phyloP scores from a whole-genome alignment of 306 rosid species.

The Vigna radiata region DNA sequence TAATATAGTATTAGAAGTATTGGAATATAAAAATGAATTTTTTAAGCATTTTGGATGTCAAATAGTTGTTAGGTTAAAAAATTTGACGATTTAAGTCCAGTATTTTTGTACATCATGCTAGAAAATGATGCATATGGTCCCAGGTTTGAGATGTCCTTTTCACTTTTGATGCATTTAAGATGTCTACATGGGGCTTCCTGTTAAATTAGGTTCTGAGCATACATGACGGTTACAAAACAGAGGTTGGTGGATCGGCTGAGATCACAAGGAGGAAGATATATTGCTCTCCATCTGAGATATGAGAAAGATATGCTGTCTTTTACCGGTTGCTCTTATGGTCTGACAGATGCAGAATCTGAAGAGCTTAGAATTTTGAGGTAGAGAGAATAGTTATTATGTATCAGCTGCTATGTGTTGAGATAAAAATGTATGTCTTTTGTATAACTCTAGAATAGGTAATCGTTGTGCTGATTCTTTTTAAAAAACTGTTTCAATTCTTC shows the following conservation, averaged over 20 bases:
- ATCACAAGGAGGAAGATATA: slow-evolving; percentile 79
- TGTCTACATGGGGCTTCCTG: slow-evolving; percentile 91
- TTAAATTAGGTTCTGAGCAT: slow-evolving; percentile 96
- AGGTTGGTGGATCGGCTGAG: slow-evolving; percentile 95
- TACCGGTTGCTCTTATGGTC: slow-evolving; percentile 89
- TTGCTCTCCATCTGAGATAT: slow-evolving; percentile 93
- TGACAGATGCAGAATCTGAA: slow-evolving; percentile 79
- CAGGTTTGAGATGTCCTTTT: slow-evolving; percentile 44
- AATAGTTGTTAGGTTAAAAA: slow-evolving; percentile 29
- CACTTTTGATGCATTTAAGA: slow-evolving; percentile 77
- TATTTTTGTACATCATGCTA: slow-evolving; percentile 41
- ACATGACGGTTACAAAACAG: slow-evolving; percentile 94
- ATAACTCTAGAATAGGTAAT: slow-evolving; percentile 6
- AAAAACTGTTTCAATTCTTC: slow-evolving; percentile 44
- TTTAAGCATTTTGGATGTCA: slow-evolving; percentile 32
- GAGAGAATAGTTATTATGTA: slow-evolving; percentile 33
- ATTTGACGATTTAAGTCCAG: slow-evolving; percentile 36
- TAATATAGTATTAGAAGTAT: background rate
- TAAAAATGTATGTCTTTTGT: background rate
- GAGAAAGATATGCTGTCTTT: slow-evolving; percentile 97
- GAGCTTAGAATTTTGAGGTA: slow-evolving; percentile 94
- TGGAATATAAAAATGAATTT: background rate
- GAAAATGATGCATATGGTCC: slow-evolving; percentile 53
- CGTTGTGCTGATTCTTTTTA: background rate
- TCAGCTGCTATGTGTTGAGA: slow-evolving; percentile 17